phyloP scores from a whole-genome alignment of 2,329 filamentous ascomycete genomes.

The Fusarium sp. region DNA sequence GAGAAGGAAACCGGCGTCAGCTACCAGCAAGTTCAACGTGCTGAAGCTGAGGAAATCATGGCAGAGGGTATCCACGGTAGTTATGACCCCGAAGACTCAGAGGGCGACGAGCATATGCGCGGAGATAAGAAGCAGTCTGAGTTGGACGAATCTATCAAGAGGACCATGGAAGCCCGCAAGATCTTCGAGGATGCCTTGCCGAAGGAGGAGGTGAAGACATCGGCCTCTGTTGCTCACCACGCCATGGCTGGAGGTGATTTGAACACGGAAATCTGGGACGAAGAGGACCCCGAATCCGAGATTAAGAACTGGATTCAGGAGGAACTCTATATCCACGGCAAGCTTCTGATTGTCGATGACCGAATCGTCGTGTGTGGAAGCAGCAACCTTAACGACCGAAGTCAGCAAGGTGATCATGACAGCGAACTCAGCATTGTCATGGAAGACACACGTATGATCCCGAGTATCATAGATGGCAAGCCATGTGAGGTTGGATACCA shows the following conservation, averaged over 20 bases:
- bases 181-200: slow-evolving; percentile 63
- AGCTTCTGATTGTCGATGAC: slow-evolving; percentile 91
- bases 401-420: slow-evolving; percentile 89
- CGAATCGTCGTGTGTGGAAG: slow-evolving; percentile 86
- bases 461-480: slow-evolving; percentile 82
- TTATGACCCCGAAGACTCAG: slow-evolving; percentile 56
- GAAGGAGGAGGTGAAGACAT: slow-evolving; percentile 52
- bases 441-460: slow-evolving; percentile 80
- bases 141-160: slow-evolving; percentile 50
- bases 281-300: slow-evolving; percentile 76
- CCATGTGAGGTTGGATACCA: slow-evolving; percentile 84
- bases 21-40: slow-evolving; percentile 88
- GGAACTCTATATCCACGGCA: slow-evolving; percentile 94
- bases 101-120: slow-evolving; percentile 64
- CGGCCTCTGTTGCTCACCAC: slow-evolving; percentile 74
- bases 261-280: slow-evolving; percentile 81
- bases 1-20: slow-evolving; percentile 85
- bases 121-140: slow-evolving; percentile 51
- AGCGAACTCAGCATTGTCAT: slow-evolving; percentile 92
- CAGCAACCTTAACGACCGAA: slow-evolving; percentile 92
- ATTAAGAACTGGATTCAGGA: slow-evolving; percentile 93
- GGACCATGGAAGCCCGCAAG: slow-evolving; percentile 61
- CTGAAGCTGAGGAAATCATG: slow-evolving; percentile 91
- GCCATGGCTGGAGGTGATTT: slow-evolving; percentile 79
- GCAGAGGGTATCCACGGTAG: slow-evolving; percentile 75